Conservation (phyloP, 257 asterid species). For the Cinchona pubescens region DNA sequence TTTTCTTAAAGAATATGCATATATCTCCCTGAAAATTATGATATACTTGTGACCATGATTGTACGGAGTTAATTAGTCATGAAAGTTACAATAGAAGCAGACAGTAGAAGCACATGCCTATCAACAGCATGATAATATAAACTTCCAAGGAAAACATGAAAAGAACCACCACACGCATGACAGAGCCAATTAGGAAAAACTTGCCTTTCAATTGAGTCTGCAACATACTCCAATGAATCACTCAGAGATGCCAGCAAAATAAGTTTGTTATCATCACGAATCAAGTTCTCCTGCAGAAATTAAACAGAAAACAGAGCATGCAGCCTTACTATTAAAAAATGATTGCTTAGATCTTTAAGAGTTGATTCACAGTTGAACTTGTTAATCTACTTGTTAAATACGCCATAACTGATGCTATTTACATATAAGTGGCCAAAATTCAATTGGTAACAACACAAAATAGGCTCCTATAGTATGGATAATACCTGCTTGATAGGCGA, state of each 20-base stretch:
- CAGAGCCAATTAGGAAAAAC: slow-evolving; percentile 27
- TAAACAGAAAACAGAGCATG: slow-evolving; percentile 5
- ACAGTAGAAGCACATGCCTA: neutral
- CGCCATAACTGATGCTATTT: neutral
- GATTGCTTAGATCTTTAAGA: neutral
- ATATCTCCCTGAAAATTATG: neutral
- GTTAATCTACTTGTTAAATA: neutral
- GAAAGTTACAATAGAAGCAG: neutral
- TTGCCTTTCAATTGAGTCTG: slow-evolving; percentile 95
- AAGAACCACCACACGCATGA: neutral
- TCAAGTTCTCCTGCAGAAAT: slow-evolving; percentile 79
- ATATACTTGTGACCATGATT: neutral
- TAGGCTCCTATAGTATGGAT: slow-evolving; percentile 13
- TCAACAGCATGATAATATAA: neutral
- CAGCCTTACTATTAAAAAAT: neutral
- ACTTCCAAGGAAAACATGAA: neutral
- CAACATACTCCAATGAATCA: slow-evolving; percentile 94
- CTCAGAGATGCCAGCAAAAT: slow-evolving; percentile 90
- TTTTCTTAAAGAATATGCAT: too few species aligned
- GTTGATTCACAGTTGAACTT: neutral
- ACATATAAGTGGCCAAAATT: neutral
- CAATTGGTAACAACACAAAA: too few species aligned
- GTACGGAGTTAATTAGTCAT: neutral
- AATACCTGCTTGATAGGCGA: slow-evolving; percentile 97
- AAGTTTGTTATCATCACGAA: slow-evolving; percentile 91